Conservation (phyloP, 2,329 filamentous ascomycete species). For the Teratosphaeria destructans region DNA sequence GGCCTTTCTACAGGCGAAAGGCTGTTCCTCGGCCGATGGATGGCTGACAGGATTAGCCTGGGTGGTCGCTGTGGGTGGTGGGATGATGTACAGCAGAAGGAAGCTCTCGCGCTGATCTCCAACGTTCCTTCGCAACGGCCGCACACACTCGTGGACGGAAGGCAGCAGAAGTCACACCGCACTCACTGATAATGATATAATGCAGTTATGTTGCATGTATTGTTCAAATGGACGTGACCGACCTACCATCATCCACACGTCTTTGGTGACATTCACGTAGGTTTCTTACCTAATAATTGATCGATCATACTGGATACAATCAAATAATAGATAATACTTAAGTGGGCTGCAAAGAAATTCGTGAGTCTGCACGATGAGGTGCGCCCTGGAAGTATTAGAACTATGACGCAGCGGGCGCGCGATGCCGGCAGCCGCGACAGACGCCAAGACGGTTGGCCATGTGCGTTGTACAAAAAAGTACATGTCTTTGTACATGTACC, state of each 20-base stretch:
- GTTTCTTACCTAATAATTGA: not conserved
- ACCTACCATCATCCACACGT: not conserved
- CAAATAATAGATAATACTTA: too few species aligned
- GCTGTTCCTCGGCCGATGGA: not conserved
- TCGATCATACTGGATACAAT: too few species aligned
- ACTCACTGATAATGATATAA: too few species aligned
- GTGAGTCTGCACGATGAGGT: not conserved
- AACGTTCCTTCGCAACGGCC: not conserved
- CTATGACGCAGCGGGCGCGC: not conserved
- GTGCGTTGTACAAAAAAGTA: too few species aligned
- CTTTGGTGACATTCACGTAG: not conserved
- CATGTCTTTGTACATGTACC: not conserved
- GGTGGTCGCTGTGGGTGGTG: not conserved
- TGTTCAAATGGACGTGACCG: not conserved
- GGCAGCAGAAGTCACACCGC: not conserved
- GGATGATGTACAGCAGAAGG: not conserved
- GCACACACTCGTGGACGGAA: not conserved
- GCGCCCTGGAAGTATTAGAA: too few species aligned
- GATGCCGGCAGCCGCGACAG: not conserved
- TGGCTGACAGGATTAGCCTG: not conserved
- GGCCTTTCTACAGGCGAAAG: not conserved
- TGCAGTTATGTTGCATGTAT: not conserved
- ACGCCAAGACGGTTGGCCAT: not conserved
- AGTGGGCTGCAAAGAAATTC: not conserved
- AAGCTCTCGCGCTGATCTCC: not conserved